Evolutionary conservation across 2,329 filamentous ascomycete species (phyloP).

Genomic region (Alternaria conjuncta): DNA sequence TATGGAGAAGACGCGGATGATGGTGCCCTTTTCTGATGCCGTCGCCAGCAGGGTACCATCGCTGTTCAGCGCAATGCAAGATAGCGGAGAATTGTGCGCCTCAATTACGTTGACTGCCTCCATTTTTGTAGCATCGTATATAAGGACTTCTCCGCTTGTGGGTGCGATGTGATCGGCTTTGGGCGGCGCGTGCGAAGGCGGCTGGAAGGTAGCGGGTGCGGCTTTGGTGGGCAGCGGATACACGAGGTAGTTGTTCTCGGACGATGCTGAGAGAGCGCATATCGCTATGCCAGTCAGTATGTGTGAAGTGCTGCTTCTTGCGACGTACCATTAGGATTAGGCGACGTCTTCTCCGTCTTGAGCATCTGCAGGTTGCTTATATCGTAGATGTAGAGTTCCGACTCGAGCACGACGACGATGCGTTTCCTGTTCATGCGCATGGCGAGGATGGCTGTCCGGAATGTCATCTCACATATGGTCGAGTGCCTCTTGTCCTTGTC

Average conservation of each 20-base stretch:
- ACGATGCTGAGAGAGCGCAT: conserved; percentile 90
- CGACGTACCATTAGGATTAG: conserved; percentile 75
- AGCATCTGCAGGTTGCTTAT: conserved; percentile 98
- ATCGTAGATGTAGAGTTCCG: conserved; percentile 97
- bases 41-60: conserved; percentile 92
- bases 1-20: conserved; percentile 93
- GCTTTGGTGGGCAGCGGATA: conserved; percentile 82
- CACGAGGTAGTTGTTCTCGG: conserved; percentile 93
- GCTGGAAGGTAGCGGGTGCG: conserved; percentile 58
- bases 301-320: background rate
- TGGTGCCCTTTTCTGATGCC: conserved; percentile 95
- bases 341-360: conserved; percentile 90
- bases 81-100: conserved; percentile 89
- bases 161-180: conserved; percentile 76
- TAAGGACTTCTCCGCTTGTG: conserved; percentile 87
- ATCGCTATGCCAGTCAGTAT: conserved; percentile 64
- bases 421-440: conserved; percentile 94
- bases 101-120: conserved; percentile 96
- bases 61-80: conserved; percentile 88
- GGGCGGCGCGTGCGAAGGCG: conserved; percentile 84
- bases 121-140: conserved; percentile 87
- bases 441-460: conserved; percentile 93
- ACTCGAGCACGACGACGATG: conserved; percentile 89
- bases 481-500: conserved; percentile 64
- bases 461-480: conserved; percentile 97